Conservation (phyloP, 345 rosid species). For the Boechera stricta region DNA sequence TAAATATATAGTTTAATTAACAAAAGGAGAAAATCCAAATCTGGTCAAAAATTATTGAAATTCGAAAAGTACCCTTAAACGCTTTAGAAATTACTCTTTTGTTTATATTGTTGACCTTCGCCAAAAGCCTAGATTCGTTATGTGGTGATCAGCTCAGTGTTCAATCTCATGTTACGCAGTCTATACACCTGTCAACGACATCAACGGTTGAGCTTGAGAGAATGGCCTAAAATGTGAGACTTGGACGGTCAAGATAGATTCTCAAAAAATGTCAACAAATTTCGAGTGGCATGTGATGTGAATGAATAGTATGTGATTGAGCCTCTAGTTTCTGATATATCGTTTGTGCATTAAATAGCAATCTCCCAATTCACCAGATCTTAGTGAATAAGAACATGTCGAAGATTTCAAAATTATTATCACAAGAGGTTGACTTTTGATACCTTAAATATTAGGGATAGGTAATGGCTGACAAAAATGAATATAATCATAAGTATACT, state of each 20-base stretch:
- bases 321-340: neutral
- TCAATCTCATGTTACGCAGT: conserved; percentile 1
- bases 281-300: neutral
- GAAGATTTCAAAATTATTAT: neutral
- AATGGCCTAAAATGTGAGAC: neutral
- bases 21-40: conserved; percentile 10
- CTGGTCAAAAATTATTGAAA: conserved; percentile 24
- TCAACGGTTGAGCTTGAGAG: neutral
- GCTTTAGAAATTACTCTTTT: conserved; percentile 1
- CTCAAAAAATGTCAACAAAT: neutral
- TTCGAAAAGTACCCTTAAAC: conserved; percentile 3
- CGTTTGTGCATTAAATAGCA: neutral
- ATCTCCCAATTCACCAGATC: neutral
- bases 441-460: neutral
- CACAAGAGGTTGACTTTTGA: conserved; percentile 14
- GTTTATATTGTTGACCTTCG: conserved; percentile 11
- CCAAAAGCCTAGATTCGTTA: neutral
- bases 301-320: neutral
- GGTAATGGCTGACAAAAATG: neutral
- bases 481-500: no score
- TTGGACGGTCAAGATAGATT: conserved; percentile 12
- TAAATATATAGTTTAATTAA: neutral
- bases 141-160: neutral
- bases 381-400: conserved; percentile 11
- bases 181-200: neutral